Percentiles rank a stretch among this genome's conserved stretches.
Conservation (phyloP, 2,329 filamentous ascomycete genomes). For the Cercospora janseana region DNA sequence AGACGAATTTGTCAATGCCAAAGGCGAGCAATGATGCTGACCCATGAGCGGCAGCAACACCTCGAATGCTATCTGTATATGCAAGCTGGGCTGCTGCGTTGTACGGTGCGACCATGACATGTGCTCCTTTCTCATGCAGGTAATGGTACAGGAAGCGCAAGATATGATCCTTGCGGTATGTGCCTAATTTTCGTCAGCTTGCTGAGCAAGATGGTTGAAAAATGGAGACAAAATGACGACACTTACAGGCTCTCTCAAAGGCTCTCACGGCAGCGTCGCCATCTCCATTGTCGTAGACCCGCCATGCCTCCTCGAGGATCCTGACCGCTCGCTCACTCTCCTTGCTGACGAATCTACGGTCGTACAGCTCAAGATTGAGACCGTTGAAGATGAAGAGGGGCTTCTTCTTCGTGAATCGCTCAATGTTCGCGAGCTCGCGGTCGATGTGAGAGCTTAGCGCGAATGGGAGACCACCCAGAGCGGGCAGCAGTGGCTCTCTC, state of each 20-base stretch:
- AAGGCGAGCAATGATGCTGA: conserved; percentile 83
- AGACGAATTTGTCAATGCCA: conserved; percentile 74
- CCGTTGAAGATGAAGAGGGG: conserved; percentile 92
- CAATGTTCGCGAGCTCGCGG: conserved; percentile 71
- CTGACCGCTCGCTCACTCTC: conserved; percentile 31
- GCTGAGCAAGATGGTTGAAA: neutral
- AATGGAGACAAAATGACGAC: neutral
- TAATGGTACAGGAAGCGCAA: conserved; percentile 75
- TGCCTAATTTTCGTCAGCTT: conserved; percentile 53
- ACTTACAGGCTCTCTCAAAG: conserved; percentile 78
- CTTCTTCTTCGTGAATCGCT: conserved; percentile 59
- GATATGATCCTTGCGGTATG: conserved; percentile 68
- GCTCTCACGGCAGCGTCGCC: conserved; percentile 76
- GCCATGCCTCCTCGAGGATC: conserved; percentile 66
- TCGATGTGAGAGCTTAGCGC: conserved; percentile 71
- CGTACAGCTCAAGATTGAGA: conserved; percentile 53
- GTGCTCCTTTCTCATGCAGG: conserved; percentile 64
- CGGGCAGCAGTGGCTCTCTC: conserved; percentile 84
- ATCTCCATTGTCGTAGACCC: conserved; percentile 75
- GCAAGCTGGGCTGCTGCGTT: conserved; percentile 80
- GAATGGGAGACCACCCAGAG: conserved; percentile 82
- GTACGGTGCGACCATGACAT: conserved; percentile 82
- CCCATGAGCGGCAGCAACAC: conserved; percentile 73
- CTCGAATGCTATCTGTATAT: conserved; percentile 71
- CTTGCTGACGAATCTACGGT: conserved; percentile 29